phyloP scores from a whole-genome alignment of 2,329 filamentous ascomycete species.

The Neurospora sp. region DNA sequence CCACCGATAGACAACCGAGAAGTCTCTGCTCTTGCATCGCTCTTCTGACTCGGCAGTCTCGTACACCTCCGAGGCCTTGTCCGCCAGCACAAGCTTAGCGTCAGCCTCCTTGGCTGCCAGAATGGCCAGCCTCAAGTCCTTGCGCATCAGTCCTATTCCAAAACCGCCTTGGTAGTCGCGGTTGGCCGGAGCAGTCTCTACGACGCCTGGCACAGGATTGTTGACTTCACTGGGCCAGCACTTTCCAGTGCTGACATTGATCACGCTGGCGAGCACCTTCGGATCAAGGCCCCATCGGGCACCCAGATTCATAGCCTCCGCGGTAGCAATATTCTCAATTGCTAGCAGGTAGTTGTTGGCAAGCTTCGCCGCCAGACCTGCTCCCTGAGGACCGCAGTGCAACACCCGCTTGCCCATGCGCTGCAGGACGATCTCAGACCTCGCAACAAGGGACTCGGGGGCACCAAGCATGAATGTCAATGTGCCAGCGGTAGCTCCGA shows the following conservation, averaged over 20 bases:
- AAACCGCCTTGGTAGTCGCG: constrained; percentile 72
- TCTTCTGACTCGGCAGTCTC: constrained; percentile 52
- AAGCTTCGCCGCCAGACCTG: constrained; percentile 82
- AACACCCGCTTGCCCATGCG: constrained; percentile 81
- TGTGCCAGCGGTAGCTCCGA: constrained; percentile 77
- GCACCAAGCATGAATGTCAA: constrained; percentile 94
- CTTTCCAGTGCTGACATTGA: constrained; percentile 87
- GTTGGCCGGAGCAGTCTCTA: constrained; percentile 63
- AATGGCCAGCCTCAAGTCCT: constrained; percentile 65
- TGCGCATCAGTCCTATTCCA: constrained; percentile 68
- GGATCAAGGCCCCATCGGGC: constrained; percentile 50
- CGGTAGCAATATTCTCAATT: constrained; percentile 73
- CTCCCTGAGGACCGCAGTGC: constrained; percentile 75
- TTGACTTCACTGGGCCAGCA: constrained; percentile 97
- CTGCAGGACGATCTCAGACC: constrained; percentile 58
- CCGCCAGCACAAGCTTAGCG: constrained; percentile 55
- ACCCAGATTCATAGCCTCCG: constrained; percentile 58
- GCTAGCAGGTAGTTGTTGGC: constrained; percentile 96
- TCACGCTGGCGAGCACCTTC: constrained; percentile 64
- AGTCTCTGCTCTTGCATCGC: constrained; percentile 59
- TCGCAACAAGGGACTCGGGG: constrained; percentile 47
- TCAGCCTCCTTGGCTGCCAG: constrained; percentile 59
- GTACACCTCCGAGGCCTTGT: constrained; percentile 56
- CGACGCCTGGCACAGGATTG: constrained; percentile 82
- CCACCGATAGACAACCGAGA: constrained; percentile 72